phyloP scores from a whole-genome alignment of 352 stramenopile species.

The Pilasporangium apinafurcum region DNA sequence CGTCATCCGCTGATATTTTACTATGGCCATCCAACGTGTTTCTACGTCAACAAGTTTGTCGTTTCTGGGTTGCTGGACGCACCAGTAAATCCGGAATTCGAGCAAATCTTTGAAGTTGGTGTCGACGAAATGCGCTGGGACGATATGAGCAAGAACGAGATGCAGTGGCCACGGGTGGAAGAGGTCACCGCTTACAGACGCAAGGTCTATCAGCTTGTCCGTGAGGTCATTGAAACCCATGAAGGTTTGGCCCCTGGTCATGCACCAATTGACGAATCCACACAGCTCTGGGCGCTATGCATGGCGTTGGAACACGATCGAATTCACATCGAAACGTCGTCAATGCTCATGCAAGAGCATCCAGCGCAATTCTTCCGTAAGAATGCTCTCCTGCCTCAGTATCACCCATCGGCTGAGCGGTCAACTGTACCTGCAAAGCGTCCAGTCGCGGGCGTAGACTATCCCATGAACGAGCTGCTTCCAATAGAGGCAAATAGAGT shows the following conservation, averaged over 20 bases:
- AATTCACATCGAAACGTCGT: constrained; percentile 97
- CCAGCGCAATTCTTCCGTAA: constrained; percentile 85
- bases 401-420: constrained; percentile 68
- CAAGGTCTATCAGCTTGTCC: constrained; percentile 87
- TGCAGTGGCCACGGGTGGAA: constrained; percentile 88
- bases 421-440: constrained; percentile 15
- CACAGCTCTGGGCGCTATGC: constrained; percentile 90
- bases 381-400: constrained; percentile 77
- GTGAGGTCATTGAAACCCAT: constrained; percentile 86
- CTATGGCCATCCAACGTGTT: constrained; percentile 94
- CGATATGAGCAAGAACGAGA: constrained; percentile 97
- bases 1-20: constrained; percentile 98
- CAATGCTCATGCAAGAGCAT: constrained; percentile 92
- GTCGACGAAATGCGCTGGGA: constrained; percentile 99
- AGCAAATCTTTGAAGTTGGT: constrained; percentile 95
- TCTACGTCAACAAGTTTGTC: constrained; percentile 97
- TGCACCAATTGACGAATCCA: constrained; percentile 72
- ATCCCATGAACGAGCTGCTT: constrained; percentile 88
- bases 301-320: constrained; percentile 96
- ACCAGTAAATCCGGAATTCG: constrained; percentile 91
- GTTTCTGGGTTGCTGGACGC: constrained; percentile 85
- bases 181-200: constrained; percentile 92
- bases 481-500: constrained; percentile 59
- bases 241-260: constrained; percentile 68
- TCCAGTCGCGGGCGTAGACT: constrained; percentile 80